Evolutionary conservation across 345 rosid species (phyloP), one percentile per base, ranked within the genome.

Genomic region (Murraya koenigii): DNA sequence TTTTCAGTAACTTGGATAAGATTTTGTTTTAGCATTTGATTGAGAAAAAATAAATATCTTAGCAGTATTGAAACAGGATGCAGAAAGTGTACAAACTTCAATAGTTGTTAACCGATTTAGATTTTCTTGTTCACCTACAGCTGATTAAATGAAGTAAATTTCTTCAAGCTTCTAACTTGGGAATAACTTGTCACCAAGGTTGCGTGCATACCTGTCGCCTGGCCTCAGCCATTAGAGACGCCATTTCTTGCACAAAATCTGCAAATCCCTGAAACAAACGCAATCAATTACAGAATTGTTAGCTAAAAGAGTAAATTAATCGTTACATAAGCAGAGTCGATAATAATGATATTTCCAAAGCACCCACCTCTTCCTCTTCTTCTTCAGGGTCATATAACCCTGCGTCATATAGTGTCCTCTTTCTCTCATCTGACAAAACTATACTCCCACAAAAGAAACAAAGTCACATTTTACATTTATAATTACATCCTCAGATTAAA

Each of bases 201-300:
- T 4, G 17, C 52, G 30, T 20, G 8, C 33, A 11, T 36, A 87
- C 92, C 89, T 89, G 82, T 73, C 64, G 74, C 55, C 77, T 82
- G 8, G 80, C 74, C 67, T 88, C 83, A 11, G 88, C 84, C 87
- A 89, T 82, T 35, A 88, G 84, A 78, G 83, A 79, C 32, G 76
- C 5, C 84, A 91, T 81, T 82, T 91, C 95, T 59, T 76, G 84
- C 10, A 82, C 74, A 82, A 91, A 91, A 74, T 87, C 91, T 32
- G 72, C 85, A 35, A 88, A 85, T 1, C 88, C 95, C 90, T 90
- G 84, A 35, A 81, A 17, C 63, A 60, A 23, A 15, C 8, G 9
- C 9, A 59, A 26, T 22, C 8, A 25, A 23, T 2, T 22, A 78
- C 41, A 44, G n/a, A 47, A 59, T 9, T 14, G n/a, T 39, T 30